Evolutionary conservation across 805 yeast species (phyloP), one percentile per base, ranked within the genome.

Genomic region (Spathaspora passalidarum): DNA sequence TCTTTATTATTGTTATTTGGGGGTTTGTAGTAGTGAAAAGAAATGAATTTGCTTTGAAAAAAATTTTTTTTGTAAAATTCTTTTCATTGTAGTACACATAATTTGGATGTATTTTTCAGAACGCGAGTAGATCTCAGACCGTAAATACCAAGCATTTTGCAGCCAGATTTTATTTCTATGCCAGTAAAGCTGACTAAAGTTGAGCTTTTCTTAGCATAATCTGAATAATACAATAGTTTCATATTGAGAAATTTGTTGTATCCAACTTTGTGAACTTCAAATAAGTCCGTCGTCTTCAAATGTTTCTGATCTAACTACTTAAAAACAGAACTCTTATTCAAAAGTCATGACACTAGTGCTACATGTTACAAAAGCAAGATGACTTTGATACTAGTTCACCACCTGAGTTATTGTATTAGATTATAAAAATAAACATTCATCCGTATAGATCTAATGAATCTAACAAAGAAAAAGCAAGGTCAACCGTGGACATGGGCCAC

Each of bases 301-400:
- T 55, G 47, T 1, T 55, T 49, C 22, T 61, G 48, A 32, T 69
- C 63, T 43, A 81, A 60, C 46, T 74, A 59, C 35, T 66, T 50
- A 0, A 76, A 68, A 3, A 82, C 75, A 3, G 74, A 59, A 34
- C 66, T 25, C 57, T 56, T 92, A 73, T 17, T 81, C 52, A 2
- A 66, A 72, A 55, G 83, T 90, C 52, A 74, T 81, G 75, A 82
- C 75, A 4, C 60, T 44, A 26, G 80, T 75, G 40, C 83, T 90
- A 66, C 90, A 84, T 13, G 79, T 68, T 34, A 82, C 66, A 36
- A 84, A 72, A 0, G 78, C 78, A n/a, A 75, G 58, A 2, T 82
- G 66, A 0, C 81, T 76, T 1, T 50, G 36, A 1, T 76, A 62
- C 18, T 64, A 63, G 6, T 62, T 55, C 5, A 76, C 58, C 39